Evolutionary conservation across 805 yeast genomes (phyloP).

Genomic region (Yueomyces sinensis): DNA sequence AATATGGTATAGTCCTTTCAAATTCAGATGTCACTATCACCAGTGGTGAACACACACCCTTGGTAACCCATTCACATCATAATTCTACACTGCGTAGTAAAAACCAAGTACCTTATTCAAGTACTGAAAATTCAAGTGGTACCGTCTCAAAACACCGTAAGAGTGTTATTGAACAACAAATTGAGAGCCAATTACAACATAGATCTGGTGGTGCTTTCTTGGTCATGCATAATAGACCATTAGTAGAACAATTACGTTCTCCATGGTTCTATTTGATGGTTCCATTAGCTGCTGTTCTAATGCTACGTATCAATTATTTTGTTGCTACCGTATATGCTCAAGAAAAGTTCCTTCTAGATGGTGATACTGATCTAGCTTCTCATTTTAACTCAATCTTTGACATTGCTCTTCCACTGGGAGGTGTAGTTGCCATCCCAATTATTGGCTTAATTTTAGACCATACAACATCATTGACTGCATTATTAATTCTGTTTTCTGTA

Average conservation of each 20-base stretch:
- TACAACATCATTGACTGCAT: constrained; percentile 44
- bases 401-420: constrained; percentile 79
- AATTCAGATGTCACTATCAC: not conserved
- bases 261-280: constrained; percentile 75
- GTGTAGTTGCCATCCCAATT: constrained; percentile 73
- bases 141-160: constrained; percentile 22
- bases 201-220: constrained; percentile 63
- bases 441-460: constrained; percentile 73
- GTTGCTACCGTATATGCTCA: constrained; percentile 83
- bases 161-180: constrained; percentile 53
- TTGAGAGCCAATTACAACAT: constrained; percentile 39
- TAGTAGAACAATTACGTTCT: constrained; percentile 33
- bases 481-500: constrained; percentile 36
- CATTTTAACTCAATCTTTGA: constrained; percentile 66
- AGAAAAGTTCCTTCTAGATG: constrained; percentile 52
- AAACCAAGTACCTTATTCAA: not conserved
- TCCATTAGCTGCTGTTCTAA: constrained; percentile 69
- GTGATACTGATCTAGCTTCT: constrained; percentile 36
- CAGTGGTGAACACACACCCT: constrained; percentile 3
- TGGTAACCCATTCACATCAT: constrained; percentile 11
- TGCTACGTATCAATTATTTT: constrained; percentile 85
- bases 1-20: constrained; percentile 33
- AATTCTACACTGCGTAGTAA: not conserved
- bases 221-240: constrained; percentile 51
- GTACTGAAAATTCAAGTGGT: not conserved